Evolutionary conservation across 306 rosid species (phyloP).

Genomic region (cucumber (Cucumis sativus)): DNA sequence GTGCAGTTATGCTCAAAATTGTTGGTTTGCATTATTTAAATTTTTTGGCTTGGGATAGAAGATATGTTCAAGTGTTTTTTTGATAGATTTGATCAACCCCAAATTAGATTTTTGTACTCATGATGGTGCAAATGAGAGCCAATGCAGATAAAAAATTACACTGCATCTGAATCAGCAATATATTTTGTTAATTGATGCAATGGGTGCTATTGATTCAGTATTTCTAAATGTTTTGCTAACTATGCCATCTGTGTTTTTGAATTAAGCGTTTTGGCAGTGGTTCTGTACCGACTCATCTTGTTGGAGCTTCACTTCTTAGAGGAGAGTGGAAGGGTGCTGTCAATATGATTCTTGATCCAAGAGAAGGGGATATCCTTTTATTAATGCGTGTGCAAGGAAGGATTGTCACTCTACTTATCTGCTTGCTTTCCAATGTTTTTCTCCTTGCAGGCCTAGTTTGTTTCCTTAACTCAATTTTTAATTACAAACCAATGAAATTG

Average conservation of each 20-base stretch:
- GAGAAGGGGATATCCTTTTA: constrained; percentile 97
- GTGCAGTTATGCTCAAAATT: no score
- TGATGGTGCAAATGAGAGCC: background rate
- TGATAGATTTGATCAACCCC: no score
- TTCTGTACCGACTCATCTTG: constrained; percentile 72
- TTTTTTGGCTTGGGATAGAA: no score
- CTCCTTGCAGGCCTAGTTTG: constrained; percentile 12
- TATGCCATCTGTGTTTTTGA: constrained; percentile 15
- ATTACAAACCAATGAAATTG: constrained; percentile 49
- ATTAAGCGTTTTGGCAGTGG: constrained; percentile 94
- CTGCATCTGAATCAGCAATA: background rate
- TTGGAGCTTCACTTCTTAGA: constrained; percentile 67
- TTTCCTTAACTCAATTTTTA: constrained; percentile 32
- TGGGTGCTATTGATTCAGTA: constrained; percentile 30
- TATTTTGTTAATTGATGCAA: constrained; percentile 3
- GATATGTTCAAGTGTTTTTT: no score
- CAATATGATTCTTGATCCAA: constrained; percentile 88
- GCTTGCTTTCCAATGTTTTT: constrained; percentile 8
- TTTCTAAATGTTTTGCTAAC: constrained; percentile 34
- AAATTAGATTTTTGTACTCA: no score
- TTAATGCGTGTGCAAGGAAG: constrained; percentile 1
- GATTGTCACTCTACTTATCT: background rate
- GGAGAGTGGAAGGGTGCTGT: constrained; percentile 85
- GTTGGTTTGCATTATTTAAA: no score
- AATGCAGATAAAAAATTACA: background rate